phyloP scores from a whole-genome alignment of 192 early-diverging fungal species.

The Kappamyces sp. region DNA sequence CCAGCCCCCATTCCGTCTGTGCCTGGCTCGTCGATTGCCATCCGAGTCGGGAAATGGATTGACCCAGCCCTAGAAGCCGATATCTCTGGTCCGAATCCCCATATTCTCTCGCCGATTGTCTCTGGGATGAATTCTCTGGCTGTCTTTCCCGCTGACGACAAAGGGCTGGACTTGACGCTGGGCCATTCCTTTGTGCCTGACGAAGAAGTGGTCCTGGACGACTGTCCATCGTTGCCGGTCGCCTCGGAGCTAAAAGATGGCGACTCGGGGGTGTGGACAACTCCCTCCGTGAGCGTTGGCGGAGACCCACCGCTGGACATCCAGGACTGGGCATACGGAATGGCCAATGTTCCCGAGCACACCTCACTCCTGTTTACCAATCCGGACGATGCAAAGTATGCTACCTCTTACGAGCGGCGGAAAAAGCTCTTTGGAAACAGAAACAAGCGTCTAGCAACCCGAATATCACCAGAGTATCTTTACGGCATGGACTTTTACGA shows the following conservation, averaged over 20 bases:
- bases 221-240: too few relatives aligned
- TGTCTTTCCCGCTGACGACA: slow-evolving; percentile 3
- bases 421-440: slow-evolving; percentile 28
- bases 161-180: too few relatives aligned
- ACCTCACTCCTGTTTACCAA: slow-evolving; percentile 19
- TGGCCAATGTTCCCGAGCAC: slow-evolving; percentile 27
- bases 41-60: slow-evolving; percentile 43
- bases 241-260: too few relatives aligned
- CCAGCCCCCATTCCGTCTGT: slow-evolving; percentile 21
- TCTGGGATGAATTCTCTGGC: slow-evolving; percentile 36
- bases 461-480: slow-evolving; percentile 21
- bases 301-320: neutral
- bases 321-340: slow-evolving; percentile 25
- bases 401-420: slow-evolving; percentile 33
- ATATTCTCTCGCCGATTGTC: slow-evolving; percentile 31
- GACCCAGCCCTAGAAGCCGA: slow-evolving; percentile 34
- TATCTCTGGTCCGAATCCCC: slow-evolving; percentile 21
- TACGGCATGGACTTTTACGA: slow-evolving; percentile 43
- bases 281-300: too few relatives aligned
- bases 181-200: too few relatives aligned
- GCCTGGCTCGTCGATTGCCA: slow-evolving; percentile 21
- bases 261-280: too few relatives aligned
- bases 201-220: too few relatives aligned
- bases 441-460: slow-evolving; percentile 9
- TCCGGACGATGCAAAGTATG: neutral